Percentiles rank a stretch among this genome's conserved stretches.
Conservation (phyloP, 2,329 filamentous ascomycete species). For the Delphinella strobiligena region DNA sequence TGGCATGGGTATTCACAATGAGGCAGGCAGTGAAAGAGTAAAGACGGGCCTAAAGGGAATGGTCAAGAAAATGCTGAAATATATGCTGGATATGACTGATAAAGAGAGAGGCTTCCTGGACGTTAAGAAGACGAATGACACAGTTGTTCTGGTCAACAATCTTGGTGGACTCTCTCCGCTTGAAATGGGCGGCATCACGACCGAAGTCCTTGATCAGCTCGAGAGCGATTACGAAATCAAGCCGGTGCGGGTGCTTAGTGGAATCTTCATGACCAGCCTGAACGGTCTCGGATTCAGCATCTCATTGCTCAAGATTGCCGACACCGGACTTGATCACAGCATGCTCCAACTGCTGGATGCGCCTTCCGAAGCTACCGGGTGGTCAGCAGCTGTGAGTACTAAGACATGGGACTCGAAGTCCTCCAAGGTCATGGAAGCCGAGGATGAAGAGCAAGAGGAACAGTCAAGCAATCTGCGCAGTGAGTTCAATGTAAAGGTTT, state of each 20-base stretch:
- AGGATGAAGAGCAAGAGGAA: slow-evolving; percentile 26
- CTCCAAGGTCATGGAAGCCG: slow-evolving; percentile 23
- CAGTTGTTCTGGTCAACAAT: slow-evolving; percentile 63
- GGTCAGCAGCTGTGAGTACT: slow-evolving; percentile 48
- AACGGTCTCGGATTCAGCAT: slow-evolving; percentile 63
- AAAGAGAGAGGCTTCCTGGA: slow-evolving; percentile 58
- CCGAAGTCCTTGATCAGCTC: slow-evolving; percentile 53
- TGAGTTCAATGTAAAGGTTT: slow-evolving; percentile 19
- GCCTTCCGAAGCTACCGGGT: slow-evolving; percentile 54
- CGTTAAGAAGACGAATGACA: slow-evolving; percentile 47
- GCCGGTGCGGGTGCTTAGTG: slow-evolving; percentile 49
- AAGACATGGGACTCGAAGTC: slow-evolving; percentile 46
- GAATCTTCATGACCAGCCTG: slow-evolving; percentile 61
- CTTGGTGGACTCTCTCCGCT: slow-evolving; percentile 61
- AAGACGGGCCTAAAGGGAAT: slow-evolving; percentile 29
- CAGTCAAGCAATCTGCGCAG: slow-evolving; percentile 41
- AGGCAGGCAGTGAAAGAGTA: slow-evolving; percentile 28
- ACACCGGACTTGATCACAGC: slow-evolving; percentile 47
- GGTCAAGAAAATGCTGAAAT: slow-evolving; percentile 50
- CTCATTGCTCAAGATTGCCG: slow-evolving; percentile 50
- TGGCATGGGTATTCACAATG: slow-evolving; percentile 66
- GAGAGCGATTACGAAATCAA: slow-evolving; percentile 46
- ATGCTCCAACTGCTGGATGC: slow-evolving; percentile 59
- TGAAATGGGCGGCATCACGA: slow-evolving; percentile 59
- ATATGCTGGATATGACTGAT: slow-evolving; percentile 51